These are phyloP conservation scores for Fagopyrum homotropicum DNA, from an alignment of 148 eudicot genomes.

Conservation along the genomic window DNA sequence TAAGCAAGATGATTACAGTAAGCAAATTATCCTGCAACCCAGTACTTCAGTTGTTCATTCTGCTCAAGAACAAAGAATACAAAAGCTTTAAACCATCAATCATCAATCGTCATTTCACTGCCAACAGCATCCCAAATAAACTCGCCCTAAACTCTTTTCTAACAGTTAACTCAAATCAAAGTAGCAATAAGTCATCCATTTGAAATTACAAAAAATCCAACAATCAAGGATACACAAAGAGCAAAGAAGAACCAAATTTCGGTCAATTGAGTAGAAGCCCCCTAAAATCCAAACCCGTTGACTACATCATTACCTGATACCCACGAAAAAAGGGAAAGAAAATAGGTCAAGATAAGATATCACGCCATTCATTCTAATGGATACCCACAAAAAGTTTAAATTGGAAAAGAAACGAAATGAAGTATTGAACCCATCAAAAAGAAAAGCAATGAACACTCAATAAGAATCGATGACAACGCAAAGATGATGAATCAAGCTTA, in stretches of 20 bases:
- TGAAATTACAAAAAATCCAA: neutral
- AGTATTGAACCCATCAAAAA: no score
- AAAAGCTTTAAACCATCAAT: neutral
- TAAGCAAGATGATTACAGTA: slow-evolving; percentile 21
- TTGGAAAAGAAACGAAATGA: no score
- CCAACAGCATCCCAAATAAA: neutral
- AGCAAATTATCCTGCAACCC: neutral
- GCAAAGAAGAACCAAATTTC: neutral
- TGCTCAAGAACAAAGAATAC: neutral
- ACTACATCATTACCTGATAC: neutral
- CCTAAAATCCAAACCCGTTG: slow-evolving; percentile 2
- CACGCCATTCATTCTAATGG: neutral
- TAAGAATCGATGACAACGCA: neutral
- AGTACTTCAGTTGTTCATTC: neutral
- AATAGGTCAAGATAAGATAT: neutral
- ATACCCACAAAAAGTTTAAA: neutral
- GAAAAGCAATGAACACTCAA: no score
- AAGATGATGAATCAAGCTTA: neutral
- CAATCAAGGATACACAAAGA: neutral
- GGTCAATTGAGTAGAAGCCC: neutral
- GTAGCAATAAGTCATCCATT: neutral
- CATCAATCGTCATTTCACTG: neutral
- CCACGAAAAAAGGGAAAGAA: slow-evolving; percentile 1
- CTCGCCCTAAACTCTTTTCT: neutral
- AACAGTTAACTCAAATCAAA: neutral